Conservation (phyloP, 148 eudicot genomes). For the Arbutus unedo region DNA sequence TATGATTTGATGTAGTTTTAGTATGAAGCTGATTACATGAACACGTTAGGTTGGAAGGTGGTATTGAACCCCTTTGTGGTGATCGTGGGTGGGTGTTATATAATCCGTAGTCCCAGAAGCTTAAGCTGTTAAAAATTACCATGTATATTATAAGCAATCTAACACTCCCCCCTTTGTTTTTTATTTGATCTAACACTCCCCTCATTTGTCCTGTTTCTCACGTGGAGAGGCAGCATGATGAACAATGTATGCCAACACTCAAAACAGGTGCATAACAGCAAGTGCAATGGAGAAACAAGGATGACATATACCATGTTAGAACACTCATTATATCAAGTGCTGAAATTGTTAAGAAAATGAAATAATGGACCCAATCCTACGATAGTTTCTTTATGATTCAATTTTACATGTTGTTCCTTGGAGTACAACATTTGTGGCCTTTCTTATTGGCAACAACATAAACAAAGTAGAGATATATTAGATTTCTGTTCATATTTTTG, state of each 20-base stretch:
- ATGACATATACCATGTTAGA: neutral
- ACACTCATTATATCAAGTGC: neutral
- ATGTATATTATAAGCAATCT: neutral
- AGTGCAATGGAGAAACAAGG: neutral
- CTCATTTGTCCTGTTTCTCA: neutral
- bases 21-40: neutral
- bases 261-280: neutral
- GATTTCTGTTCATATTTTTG: neutral
- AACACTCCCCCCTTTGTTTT: neutral
- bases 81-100: neutral
- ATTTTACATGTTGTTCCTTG: neutral
- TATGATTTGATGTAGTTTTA: neutral
- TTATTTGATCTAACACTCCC: too few relatives aligned
- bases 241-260: neutral
- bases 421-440: neutral
- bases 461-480: neutral
- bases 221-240: neutral
- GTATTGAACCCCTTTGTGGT: neutral
- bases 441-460: neutral
- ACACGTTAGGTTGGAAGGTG: too few relatives aligned
- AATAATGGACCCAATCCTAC: neutral
- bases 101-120: neutral
- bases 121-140: neutral
- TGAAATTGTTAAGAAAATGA: neutral
- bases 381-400: neutral